A percentile compares a stretch with the other conserved stretches of the same genome.
phyloP scores from a whole-genome alignment of 2,329 filamentous ascomycete species.

The Orbilia oligospora region DNA sequence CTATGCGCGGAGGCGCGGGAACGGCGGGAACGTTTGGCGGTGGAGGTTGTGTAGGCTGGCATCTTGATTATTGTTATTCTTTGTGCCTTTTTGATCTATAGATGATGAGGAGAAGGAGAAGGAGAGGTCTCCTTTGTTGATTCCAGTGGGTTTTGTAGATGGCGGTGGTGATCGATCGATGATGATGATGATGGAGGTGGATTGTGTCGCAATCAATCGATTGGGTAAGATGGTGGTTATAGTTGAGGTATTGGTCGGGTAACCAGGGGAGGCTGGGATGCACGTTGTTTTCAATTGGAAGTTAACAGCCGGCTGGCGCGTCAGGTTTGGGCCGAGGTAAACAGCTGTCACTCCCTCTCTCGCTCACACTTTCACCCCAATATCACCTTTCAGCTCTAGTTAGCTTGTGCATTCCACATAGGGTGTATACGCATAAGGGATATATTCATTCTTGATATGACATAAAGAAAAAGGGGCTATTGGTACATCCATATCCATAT shows the following conservation, averaged over 20 bases:
- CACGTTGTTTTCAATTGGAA: slow-evolving; percentile 20
- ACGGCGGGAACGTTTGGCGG: slow-evolving; percentile 44
- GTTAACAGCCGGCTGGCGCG: slow-evolving; percentile 19
- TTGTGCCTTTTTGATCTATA: neutral
- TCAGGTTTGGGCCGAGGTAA: slow-evolving; percentile 24
- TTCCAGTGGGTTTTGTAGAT: neutral
- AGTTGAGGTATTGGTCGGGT: slow-evolving; percentile 10
- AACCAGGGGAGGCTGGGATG: slow-evolving; percentile 31
- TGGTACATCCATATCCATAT: neutral
- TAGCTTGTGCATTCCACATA: neutral
- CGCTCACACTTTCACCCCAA: neutral
- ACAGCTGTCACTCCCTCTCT: neutral
- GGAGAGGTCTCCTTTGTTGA: no score
- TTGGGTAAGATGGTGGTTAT: slow-evolving; percentile 3
- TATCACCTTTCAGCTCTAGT: neutral
- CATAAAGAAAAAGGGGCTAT: neutral
- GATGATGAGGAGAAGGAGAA: no score
- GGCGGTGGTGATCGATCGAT: neutral
- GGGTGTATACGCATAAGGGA: no score
- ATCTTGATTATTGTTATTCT: neutral
- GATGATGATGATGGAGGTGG: neutral
- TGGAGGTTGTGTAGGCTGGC: slow-evolving; percentile 49
- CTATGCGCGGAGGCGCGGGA: slow-evolving; percentile 35
- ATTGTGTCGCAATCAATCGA: neutral
- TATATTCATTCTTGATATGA: no score